Base-by-base conservation (phyloP, 1,284 basidiomycete genomes). In the Volvariella surrecta region DNA sequence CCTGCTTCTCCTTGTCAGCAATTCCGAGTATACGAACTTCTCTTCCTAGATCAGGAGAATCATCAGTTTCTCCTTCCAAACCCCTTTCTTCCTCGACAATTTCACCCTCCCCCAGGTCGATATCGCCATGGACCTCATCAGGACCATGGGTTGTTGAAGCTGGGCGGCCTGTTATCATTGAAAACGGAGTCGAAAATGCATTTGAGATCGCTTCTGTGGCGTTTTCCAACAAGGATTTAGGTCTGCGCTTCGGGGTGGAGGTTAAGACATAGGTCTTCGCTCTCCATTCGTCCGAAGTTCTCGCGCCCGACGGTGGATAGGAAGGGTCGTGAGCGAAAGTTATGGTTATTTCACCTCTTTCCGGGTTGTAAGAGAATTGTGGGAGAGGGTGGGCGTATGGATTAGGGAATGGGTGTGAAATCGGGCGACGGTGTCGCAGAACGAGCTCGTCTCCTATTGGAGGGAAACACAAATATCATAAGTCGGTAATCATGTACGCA, bases 51-150 rank as follows among this genome's bases (percentile, higher is more conserved):
- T 85, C 80, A 3, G 66, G 65, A 10, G 81, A 79, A 56, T 89
- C 81, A 53, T 89, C 86, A 2, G 77, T 73, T 57, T 87, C 84
- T 2, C 73, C 79, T 48, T 86, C 85, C 56, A 84, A 82, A 3
- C 74, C 76, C 16, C 79, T 71, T 44, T 89, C 86, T 51, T 81
- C 76, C 50, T 89, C 85, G 40, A 86, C 55, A 10, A 88, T 70
- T 51, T 89, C 86, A 48, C 86, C 75, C 52, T 88, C 86, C 28
- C 68, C 63, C 47, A 89, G 54, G 52, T 89, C 85, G 48, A 87
- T 80, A 47, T 76, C 72, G 40, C 67, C 66, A 50, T 79, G 79
- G 4, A 86, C 74, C 28, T 81, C 74, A 40, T 84, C 79, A 0
- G 76, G 77, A 3, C 70, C 76, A 6, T 71, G 75, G 10, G 73